Evolutionary conservation across 352 stramenopile genomes (phyloP), one percentile per base, ranked within the genome.

Genomic region (Phytophthora pluvialis): DNA sequence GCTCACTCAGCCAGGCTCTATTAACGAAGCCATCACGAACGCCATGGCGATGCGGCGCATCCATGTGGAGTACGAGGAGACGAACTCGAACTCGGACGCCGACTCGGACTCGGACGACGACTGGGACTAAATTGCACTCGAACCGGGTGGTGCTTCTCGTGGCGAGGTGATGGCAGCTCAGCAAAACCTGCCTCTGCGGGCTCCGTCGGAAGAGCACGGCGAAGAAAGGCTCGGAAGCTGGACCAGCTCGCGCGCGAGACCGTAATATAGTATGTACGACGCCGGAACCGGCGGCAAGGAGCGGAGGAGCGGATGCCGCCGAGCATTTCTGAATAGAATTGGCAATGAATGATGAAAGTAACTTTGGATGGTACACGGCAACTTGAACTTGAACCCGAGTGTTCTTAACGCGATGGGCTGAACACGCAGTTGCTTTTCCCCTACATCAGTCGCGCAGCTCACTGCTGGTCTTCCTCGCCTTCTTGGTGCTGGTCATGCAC

Each of bases 21-120:
- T 95, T 60, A 88, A 76, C 31, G 87, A 95, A 60, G 84, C 82
- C 29, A 95, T 95, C 54, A 81, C 80, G 28, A 93, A 94, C 48
- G 87, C 85, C 16, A 93, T 95, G 83, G 81, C 85, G 1, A 75
- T 80, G 36, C 78, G 87, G 32, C 82, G 81, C n/a, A 90, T 93
- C 47, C 83, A 93, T 38, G 79, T 93, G 39, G 85, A 95, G 63
- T 94, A 90, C 28, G 85, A 93, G 47, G 81, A 91, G 35, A 70
- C 70, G 5, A 72, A 81, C 40, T 90, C 80, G 28, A 80, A 86
- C 40, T 90, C 80, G 28, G 78, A 86, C 46, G 73, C 46, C 18
- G 69, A 77, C 29, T 83, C 90, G 53, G 89, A 88, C 46, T 88
- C 90, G 49, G 86, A 93, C 53, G 86, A 94, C 46, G 87, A 95